phyloP scores from a whole-genome alignment of 1,284 basidiomycete genomes.

The Butyriboletus appendiculatus region DNA sequence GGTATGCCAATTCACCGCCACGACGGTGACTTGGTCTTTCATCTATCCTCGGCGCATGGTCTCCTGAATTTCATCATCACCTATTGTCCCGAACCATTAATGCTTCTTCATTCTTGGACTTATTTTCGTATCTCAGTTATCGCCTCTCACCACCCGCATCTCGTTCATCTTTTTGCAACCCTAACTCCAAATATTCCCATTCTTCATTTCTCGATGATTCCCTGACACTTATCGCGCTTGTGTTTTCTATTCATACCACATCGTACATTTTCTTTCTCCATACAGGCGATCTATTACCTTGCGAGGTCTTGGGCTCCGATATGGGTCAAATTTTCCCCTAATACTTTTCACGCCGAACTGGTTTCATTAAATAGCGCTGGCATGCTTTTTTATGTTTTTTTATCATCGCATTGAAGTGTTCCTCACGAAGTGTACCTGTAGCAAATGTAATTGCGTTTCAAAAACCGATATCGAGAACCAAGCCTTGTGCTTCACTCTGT shows the following conservation, averaged over 20 bases:
- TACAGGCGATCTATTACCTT: not conserved
- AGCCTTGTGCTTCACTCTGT: too few species aligned
- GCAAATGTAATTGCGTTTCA: not conserved
- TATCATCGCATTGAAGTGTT: not conserved
- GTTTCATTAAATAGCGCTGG: constrained; percentile 13
- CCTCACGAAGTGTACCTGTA: constrained; percentile 6
- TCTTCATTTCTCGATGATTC: not conserved
- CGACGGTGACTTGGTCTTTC: not conserved
- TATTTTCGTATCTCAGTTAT: constrained; percentile 18
- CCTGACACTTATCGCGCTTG: not conserved
- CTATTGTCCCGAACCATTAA: not conserved
- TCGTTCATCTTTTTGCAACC: not conserved
- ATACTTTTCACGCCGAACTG: constrained; percentile 5
- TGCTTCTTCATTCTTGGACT: constrained; percentile 14
- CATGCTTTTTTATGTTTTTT: not conserved
- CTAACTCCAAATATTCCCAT: not conserved
- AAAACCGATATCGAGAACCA: too few species aligned
- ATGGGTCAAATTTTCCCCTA: not conserved
- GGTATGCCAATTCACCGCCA: not conserved
- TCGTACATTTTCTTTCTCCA: constrained; percentile 1
- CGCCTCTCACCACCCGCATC: not conserved
- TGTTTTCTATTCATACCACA: constrained; percentile 2
- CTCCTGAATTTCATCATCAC: not conserved
- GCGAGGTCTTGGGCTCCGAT: not conserved
- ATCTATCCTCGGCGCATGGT: not conserved